phyloP scores from a whole-genome alignment of 2,329 filamentous ascomycete species.

The Fusarium xylarioides region DNA sequence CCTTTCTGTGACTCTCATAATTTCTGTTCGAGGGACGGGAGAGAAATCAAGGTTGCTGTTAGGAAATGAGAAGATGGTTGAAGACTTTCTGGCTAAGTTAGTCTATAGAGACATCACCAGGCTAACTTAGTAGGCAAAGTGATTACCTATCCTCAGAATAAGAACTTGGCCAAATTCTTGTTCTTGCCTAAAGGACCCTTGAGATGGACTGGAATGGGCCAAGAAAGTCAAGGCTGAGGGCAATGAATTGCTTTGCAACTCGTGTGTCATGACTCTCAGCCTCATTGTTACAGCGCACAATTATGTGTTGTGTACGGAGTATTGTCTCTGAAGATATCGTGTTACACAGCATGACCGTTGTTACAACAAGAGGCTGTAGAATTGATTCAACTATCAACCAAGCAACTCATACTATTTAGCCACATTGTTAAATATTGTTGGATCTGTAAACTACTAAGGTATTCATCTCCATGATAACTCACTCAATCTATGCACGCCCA shows the following conservation, averaged over 20 bases:
- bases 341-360: constrained; percentile 8
- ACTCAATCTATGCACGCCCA: constrained; percentile 14
- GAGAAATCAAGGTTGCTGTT: neutral
- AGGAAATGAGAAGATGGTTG: neutral
- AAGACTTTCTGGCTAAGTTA: neutral
- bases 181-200: neutral
- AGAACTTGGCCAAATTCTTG: neutral
- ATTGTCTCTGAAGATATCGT: constrained; percentile 7
- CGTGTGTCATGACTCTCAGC: constrained; percentile 26
- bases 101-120: neutral
- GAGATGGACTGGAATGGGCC: constrained; percentile 5
- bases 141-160: neutral
- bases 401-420: neutral
- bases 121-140: neutral
- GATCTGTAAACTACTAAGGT: neutral
- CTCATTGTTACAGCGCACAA: constrained; percentile 21
- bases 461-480: constrained; percentile 6
- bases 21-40: constrained; percentile 5
- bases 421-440: neutral
- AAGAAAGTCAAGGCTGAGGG: constrained; percentile 13
- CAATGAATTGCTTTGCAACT: neutral
- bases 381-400: neutral
- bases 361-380: neutral
- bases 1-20: constrained; percentile 28
- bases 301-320: neutral